A percentile compares a stretch with the other conserved stretches of the same genome.
phyloP scores from a whole-genome alignment of 1,284 basidiomycete genomes.

The Coniferiporia sulphurascens region DNA sequence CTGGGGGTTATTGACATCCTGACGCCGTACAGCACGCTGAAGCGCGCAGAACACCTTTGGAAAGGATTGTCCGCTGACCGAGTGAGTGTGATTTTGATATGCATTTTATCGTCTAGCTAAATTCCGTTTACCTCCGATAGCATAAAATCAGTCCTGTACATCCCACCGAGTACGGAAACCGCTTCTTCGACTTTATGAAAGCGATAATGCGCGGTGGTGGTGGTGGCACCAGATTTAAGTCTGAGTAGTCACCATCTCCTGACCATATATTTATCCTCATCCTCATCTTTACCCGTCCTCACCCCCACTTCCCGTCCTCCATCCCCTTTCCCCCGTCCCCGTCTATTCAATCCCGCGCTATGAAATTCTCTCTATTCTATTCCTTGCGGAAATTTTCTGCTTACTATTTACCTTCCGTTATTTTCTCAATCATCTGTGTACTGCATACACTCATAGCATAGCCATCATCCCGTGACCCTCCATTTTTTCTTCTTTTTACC shows the following conservation, averaged over 20 bases:
- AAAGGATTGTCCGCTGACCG: conserved; percentile 85
- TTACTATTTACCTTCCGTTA: conserved; percentile 1
- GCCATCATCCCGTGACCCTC: too few relatives aligned
- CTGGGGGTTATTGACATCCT: conserved; percentile 92
- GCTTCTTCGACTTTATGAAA: conserved; percentile 86
- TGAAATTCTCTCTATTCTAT: conserved; percentile 3
- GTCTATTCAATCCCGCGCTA: not conserved
- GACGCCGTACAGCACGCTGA: conserved; percentile 79
- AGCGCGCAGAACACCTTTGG: conserved; percentile 89
- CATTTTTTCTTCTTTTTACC: not conserved
- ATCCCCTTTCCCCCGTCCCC: not conserved
- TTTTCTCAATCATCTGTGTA: not conserved
- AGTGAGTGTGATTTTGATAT: conserved; percentile 45
- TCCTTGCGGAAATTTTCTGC: conserved; percentile 3
- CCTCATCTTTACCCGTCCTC: not conserved
- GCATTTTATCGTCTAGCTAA: conserved; percentile 4
- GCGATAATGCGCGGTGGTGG: conserved; percentile 83
- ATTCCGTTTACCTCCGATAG: conserved; percentile 36
- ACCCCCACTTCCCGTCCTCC: not conserved
- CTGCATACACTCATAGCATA: not conserved
- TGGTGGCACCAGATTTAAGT: conserved; percentile 58
- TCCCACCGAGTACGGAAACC: conserved; percentile 77
- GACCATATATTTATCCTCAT: not conserved
- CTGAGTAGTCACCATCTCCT: conserved; percentile 28
- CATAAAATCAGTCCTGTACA: conserved; percentile 92